Base-by-base conservation (phyloP, 2,329 filamentous ascomycete genomes). In the Talaromyces sp. region DNA sequence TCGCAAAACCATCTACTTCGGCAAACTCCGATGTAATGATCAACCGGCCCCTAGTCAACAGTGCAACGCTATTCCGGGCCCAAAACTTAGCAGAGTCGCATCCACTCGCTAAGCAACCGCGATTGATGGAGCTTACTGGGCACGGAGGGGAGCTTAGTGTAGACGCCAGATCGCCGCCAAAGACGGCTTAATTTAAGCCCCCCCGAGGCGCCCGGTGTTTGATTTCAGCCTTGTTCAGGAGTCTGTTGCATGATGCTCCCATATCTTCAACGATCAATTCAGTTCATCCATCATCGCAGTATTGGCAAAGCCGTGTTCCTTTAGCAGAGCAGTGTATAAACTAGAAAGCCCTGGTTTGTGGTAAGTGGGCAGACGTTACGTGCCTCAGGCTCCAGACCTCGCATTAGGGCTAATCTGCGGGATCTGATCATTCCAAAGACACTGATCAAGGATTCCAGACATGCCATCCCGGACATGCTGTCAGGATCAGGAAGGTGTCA, bases 401-500 rank as follows among this genome's bases (percentile, higher is more conserved):
- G 11, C 31, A 16, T 35, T 54, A 54, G 50, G 28, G 48, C 28
- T 54, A 54, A 42, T 40, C 12, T 31, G 14, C 33, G 37, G 16
- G 54, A 57, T 57, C 35, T 25, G 37, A 57, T n/a, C 25, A 11
- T 57, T 14, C n/a, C 25, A 7, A 35, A 21, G 28, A 28, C 28
- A n/a, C 11, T 1, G 54, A 31, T 28, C 46, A 50, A 31, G 9
- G 18, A 37, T 35, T 16, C 25, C 2, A 21, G 8, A 57, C 9
- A 57, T 12, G 23, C 11, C 33, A 42, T n/a, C 35, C 35, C 54
- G 54, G 54, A 57, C 33, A 14, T 39, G 18, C 8, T 42, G 31
- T 37, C 54, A 42, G 18, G 11, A 57, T 57, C 18, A 42, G 54
- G 54, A 57, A 57, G 54, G 54, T 57, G 33, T 28, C 35, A 57